Conservation (phyloP, 106 monocot genomes). For the Cymbidium sinense region DNA sequence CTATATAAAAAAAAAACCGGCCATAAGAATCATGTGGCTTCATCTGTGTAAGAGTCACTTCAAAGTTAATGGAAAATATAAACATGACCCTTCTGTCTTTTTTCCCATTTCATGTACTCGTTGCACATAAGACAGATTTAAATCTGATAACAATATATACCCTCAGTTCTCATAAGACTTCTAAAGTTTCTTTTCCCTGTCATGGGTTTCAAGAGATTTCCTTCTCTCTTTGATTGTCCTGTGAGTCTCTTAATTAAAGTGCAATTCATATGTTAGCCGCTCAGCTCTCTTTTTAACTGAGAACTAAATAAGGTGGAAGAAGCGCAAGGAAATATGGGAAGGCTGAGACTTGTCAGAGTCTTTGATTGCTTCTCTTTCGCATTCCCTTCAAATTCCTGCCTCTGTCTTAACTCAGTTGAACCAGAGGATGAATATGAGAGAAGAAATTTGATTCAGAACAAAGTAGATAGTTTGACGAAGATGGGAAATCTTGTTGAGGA, state of each 20-base stretch:
- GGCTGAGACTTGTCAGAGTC: background rate
- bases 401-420: constrained; percentile 1
- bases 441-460: constrained; percentile 4
- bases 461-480: background rate
- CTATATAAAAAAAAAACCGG: too few relatives aligned
- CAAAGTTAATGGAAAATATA: too few relatives aligned
- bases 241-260: background rate
- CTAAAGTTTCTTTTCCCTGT: background rate
- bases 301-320: background rate
- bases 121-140: background rate
- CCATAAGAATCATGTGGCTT: too few relatives aligned
- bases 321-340: background rate
- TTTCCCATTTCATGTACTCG: background rate
- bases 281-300: background rate
- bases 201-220: constrained; percentile 1
- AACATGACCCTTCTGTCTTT: background rate
- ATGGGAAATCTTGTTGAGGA: background rate
- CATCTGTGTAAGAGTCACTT: too few relatives aligned
- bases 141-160: background rate
- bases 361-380: constrained; percentile 4
- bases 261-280: background rate
- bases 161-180: background rate
- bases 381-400: background rate
- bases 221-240: background rate
- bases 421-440: constrained; percentile 4